Conservation (phyloP, 2,329 filamentous ascomycete genomes). For the Rhynchosporium graminicola region DNA sequence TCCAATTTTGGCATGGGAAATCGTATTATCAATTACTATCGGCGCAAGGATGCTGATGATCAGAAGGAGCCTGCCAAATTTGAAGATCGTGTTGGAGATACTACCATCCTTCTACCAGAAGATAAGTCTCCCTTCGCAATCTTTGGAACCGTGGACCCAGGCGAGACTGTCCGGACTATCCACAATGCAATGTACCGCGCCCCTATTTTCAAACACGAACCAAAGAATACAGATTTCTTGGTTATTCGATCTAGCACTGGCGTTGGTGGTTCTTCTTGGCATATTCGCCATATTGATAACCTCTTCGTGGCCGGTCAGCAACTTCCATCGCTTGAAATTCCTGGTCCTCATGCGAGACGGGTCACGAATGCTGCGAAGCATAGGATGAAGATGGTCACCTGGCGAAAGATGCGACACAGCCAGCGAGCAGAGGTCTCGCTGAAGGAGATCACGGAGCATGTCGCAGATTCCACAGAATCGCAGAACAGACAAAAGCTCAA, state of each 20-base stretch:
- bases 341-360: conserved; percentile 88
- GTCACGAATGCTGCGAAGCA: conserved; percentile 98
- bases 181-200: conserved; percentile 96
- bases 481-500: conserved; percentile 97
- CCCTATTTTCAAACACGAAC: conserved; percentile 84
- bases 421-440: conserved; percentile 69
- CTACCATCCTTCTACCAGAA: conserved; percentile 82
- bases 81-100: conserved; percentile 79
- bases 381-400: conserved; percentile 93
- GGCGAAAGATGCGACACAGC: conserved; percentile 80
- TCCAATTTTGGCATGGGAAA: conserved; percentile 98
- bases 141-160: conserved; percentile 89
- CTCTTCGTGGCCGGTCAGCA: conserved; percentile 90
- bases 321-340: conserved; percentile 88
- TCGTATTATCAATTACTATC: conserved; percentile 95
- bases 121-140: conserved; percentile 95
- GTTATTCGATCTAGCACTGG: conserved; percentile 81
- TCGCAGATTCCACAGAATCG: conserved; percentile 89
- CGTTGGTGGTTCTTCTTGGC: conserved; percentile 75
- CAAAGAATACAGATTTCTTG: conserved; percentile 81
- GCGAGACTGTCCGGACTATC: conserved; percentile 85
- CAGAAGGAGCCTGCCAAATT: conserved; percentile 43
- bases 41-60: conserved; percentile 71
- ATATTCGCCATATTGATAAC: conserved; percentile 85
- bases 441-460: conserved; percentile 86